These are phyloP conservation scores for Xylariaceae sp. DNA, from an alignment of 2,329 filamentous ascomycete species.

Conservation along the genomic window DNA sequence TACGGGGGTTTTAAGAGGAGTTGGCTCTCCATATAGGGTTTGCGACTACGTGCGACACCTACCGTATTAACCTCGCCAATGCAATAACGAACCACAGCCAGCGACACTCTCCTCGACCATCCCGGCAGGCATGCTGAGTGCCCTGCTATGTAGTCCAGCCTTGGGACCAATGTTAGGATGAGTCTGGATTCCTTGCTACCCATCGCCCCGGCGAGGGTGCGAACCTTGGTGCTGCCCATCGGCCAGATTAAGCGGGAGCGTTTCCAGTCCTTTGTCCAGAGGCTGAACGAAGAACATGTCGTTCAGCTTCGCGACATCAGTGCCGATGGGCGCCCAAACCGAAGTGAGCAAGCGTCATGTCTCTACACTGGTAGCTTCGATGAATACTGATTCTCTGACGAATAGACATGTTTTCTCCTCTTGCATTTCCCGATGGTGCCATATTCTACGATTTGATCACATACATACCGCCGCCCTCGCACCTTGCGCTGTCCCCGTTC, in stretches of 20 bases:
- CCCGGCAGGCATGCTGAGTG: slow-evolving; percentile 36
- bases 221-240: slow-evolving; percentile 84
- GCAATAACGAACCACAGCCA: slow-evolving; percentile 8
- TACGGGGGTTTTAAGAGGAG: background rate
- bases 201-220: slow-evolving; percentile 88
- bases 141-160: slow-evolving; percentile 36
- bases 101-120: background rate
- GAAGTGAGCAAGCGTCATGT: slow-evolving; percentile 64
- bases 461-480: slow-evolving; percentile 78
- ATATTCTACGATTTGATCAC: slow-evolving; percentile 89
- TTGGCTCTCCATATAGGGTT: background rate
- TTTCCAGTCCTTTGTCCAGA: slow-evolving; percentile 79
- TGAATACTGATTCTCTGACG: slow-evolving; percentile 29
- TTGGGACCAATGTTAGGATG: slow-evolving; percentile 68
- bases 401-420: slow-evolving; percentile 89
- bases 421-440: slow-evolving; percentile 83
- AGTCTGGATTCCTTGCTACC: slow-evolving; percentile 88
- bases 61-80: background rate
- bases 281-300: slow-evolving; percentile 79
- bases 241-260: slow-evolving; percentile 83
- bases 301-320: slow-evolving; percentile 86
- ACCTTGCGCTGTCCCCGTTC: slow-evolving; percentile 83
- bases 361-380: background rate
- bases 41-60: slow-evolving; percentile 7
- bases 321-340: slow-evolving; percentile 82